Evolutionary conservation across 164 flowering plant genomes (phyloP), one percentile per base, ranked within the genome.

Genomic region (Umbellularia californica): DNA sequence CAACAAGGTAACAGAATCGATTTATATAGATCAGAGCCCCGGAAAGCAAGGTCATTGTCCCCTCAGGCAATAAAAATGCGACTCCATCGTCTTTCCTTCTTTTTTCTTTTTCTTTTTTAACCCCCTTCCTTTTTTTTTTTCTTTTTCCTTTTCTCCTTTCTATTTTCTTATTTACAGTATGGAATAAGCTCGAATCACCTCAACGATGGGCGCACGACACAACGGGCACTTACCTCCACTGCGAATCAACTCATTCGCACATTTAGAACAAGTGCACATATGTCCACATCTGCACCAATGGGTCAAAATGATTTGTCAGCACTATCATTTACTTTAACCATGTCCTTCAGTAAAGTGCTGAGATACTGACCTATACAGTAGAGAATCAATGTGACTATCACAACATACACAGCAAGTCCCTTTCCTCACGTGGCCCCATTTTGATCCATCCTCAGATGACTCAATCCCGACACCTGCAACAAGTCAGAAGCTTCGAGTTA

Each of bases 341-440:
- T 55, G 60, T 52, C n/a, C n/a, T 55, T 20, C n/a, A 3, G 60
- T 55, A 14, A 3, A 55, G 60, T 55, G 20, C 15, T 17, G 70
- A 27, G 20, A 33, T 2, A 67, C 25, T 30, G 47, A 74, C 74
- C 99, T 96, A 88, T 96, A 96, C 85, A 96, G 70, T 50, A 96
- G 78, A 77, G 98, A 86, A 84, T 96, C 95, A 70, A 96, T 93
- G 65, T 81, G 85, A 82, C 73, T 78, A 24, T 91, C 88, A 73
- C 87, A 82, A 81, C 99, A 96, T 15, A 91, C 85, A 81, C 97
- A 96, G 81, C 99, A 96, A 66, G 90, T 80, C 69, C 99, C 98
- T 79, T 86, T 92, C 78, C 92, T 86, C 76, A 96, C 97, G 79
- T 79, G 77, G 74, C 86, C 97, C 97, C 92, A 96, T 50, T 83